Evolutionary conservation across 192 early-diverging fungal genomes (phyloP), one percentile per base, ranked within the genome.

Genomic region (Pilaira anomala): DNA sequence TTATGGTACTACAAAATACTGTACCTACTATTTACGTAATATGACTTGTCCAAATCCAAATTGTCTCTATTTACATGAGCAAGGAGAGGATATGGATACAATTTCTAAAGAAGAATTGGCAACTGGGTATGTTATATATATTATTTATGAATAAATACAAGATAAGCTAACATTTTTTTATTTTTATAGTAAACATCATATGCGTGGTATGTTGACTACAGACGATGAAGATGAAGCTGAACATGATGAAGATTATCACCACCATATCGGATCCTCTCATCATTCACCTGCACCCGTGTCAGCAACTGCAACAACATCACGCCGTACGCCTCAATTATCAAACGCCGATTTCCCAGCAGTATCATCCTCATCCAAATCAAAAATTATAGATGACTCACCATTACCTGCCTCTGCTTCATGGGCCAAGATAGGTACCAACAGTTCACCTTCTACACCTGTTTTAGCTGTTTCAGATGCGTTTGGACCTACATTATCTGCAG

Each of bases 1-100:
- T 1, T 95, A 92, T 80, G 97, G 97, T 22, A 95, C 96, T 3
- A 99, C 97, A 49, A 98, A 98, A 69, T 99, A 99, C 77, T 99
- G 97, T 71, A 88, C 96, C 2, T 94, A 91, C 72, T 99, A 94
- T 69, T 74, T 99, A 56, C 89, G 93, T 24, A 91, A 85, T 66
- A 92, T 94, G 67, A 72, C 84, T 6, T 99, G 97, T 78, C 94
- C 93, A 73, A 97, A 96, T 70, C 88, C 91, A 6, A 85, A 80
- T n/a, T 99, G 97, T 69, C 91, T 94, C 80, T 98, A 93, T 72
- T 70, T 99, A 54, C 97, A 99, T 73, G 92, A 95, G 71, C 88
- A 85, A 28, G 92, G 93, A n/a, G 90, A 94, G 60, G 93, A 96
- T 57, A 93, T 92, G 0, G 95, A 96, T 52, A 92, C 89, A 29